Evolutionary conservation across 768 basidiomycete genomes (phyloP).

Genomic region (Galerina sulciceps): DNA sequence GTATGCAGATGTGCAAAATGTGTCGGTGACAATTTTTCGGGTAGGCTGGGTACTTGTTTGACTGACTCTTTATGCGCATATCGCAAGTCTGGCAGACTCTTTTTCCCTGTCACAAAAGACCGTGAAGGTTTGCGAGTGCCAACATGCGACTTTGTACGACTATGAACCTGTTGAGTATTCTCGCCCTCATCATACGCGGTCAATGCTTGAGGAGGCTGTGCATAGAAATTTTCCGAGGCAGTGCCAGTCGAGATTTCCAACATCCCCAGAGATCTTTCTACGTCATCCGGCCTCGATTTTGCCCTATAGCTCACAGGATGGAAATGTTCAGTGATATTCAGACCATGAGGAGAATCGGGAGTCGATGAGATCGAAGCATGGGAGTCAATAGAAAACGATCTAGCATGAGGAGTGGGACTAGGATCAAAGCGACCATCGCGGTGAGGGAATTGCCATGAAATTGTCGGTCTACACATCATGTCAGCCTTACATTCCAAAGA

Average conservation of each 20-base stretch:
- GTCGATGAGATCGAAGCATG: constrained; percentile 55
- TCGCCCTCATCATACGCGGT: not conserved
- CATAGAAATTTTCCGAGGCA: constrained; percentile 9
- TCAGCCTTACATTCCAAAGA: not conserved
- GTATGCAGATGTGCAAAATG: not conserved
- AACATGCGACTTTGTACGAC: constrained; percentile 41
- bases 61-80: constrained; percentile 13
- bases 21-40: constrained; percentile 11
- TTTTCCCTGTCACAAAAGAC: constrained; percentile 55
- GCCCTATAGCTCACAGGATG: not conserved
- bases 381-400: constrained; percentile 67
- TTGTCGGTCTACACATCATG: constrained; percentile 22
- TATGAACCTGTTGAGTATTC: constrained; percentile 52
- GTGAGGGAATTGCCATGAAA: constrained; percentile 48
- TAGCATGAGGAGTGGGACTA: constrained; percentile 53
- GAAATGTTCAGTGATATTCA: constrained; percentile 15
- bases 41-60: constrained; percentile 7
- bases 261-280: constrained; percentile 3
- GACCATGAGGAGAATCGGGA: constrained; percentile 37
- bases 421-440: constrained; percentile 38
- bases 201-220: constrained; percentile 22
- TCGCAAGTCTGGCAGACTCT: constrained; percentile 87
- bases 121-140: constrained; percentile 28
- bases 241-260: constrained; percentile 4
- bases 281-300: not conserved